These are phyloP conservation scores for Phialemonium atrogriseum DNA, from an alignment of 2,329 filamentous ascomycete species.

Conservation along the genomic window DNA sequence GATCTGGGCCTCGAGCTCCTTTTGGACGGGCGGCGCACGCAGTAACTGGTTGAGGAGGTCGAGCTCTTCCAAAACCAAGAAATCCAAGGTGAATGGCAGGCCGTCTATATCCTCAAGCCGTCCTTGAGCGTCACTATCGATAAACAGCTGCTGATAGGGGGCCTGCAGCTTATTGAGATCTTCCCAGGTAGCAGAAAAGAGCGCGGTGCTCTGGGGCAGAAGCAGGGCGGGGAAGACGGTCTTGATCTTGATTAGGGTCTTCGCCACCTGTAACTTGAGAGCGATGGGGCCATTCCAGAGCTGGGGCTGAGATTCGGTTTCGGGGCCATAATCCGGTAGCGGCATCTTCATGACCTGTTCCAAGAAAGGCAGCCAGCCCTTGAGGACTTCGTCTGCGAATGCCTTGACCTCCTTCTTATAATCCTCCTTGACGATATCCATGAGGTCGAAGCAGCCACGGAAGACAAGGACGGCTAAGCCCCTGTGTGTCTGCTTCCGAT, in stretches of 20 bases:
- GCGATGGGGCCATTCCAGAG: slow-evolving; percentile 75
- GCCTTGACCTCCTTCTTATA: slow-evolving; percentile 77
- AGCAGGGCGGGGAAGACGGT: slow-evolving; percentile 74
- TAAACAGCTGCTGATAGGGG: slow-evolving; percentile 75
- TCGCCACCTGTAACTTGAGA: slow-evolving; percentile 89
- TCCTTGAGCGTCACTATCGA: slow-evolving; percentile 76
- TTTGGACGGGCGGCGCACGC: slow-evolving; percentile 77
- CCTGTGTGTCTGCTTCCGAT: slow-evolving; percentile 66
- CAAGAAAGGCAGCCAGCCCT: slow-evolving; percentile 86
- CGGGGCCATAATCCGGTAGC: slow-evolving; percentile 59
- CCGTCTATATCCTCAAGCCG: slow-evolving; percentile 83
- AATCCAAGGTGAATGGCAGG: slow-evolving; percentile 91
- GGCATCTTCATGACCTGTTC: slow-evolving; percentile 65
- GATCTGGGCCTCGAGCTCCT: slow-evolving; percentile 79
- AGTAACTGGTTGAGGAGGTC: slow-evolving; percentile 92
- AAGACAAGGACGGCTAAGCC: slow-evolving; percentile 87
- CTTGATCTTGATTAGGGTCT: slow-evolving; percentile 84
- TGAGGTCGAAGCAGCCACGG: slow-evolving; percentile 82
- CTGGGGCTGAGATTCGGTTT: slow-evolving; percentile 46
- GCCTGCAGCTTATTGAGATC: slow-evolving; percentile 68
- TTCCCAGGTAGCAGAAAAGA: slow-evolving; percentile 85
- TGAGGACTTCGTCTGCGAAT: slow-evolving; percentile 81
- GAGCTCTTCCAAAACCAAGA: slow-evolving; percentile 85
- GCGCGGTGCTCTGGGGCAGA: slow-evolving; percentile 68
- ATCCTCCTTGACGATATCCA: slow-evolving; percentile 95